Conservation (phyloP, 805 yeast genomes). For the Wickerhamomyces subpelliculosus region DNA sequence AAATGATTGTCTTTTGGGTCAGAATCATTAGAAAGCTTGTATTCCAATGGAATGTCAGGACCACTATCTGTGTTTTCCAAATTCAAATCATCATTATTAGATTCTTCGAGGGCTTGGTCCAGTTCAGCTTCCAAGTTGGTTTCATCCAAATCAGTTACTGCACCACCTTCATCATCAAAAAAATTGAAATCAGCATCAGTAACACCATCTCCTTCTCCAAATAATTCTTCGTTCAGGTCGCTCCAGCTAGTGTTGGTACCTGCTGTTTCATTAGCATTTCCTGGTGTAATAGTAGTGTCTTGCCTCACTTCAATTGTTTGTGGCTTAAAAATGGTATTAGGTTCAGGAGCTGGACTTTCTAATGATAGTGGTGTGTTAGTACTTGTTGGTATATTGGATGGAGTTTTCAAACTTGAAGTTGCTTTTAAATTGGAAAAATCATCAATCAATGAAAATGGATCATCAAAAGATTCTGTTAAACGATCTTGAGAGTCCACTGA, state of each 20-base stretch:
- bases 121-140: too few species aligned
- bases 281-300: neutral
- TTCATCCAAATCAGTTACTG: too few species aligned
- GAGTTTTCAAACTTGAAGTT: slow-evolving; percentile 31
- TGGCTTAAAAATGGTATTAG: neutral
- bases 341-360: slow-evolving; percentile 2
- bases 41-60: slow-evolving; percentile 18
- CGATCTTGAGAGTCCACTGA: neutral
- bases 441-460: slow-evolving; percentile 30
- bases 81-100: neutral
- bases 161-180: slow-evolving; percentile 20
- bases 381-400: slow-evolving; percentile 20
- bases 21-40: slow-evolving; percentile 1
- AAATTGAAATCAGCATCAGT: slow-evolving; percentile 22
- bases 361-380: slow-evolving; percentile 17
- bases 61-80: slow-evolving; percentile 13
- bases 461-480: slow-evolving; percentile 9
- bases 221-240: slow-evolving; percentile 25
- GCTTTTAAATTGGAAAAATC: slow-evolving; percentile 32
- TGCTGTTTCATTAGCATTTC: neutral
- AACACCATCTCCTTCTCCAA: slow-evolving; percentile 24
- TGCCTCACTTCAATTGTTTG: neutral
- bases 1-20: slow-evolving; percentile 15
- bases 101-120: neutral
- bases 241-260: slow-evolving; percentile 18